These are phyloP conservation scores for Geotrichum australiense DNA, from an alignment of 1,139 yeast genomes.

Conservation along the genomic window DNA sequence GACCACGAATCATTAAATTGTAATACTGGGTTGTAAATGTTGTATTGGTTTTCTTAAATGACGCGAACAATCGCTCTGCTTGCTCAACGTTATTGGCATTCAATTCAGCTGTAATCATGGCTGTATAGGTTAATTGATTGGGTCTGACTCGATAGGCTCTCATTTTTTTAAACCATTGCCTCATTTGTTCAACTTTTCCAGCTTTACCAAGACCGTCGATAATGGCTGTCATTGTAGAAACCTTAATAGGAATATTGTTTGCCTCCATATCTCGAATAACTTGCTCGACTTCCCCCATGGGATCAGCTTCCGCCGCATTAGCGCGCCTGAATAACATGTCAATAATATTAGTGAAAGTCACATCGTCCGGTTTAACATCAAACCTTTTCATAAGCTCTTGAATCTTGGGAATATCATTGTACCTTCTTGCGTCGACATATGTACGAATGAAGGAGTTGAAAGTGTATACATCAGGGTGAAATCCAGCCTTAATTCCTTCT, in stretches of 20 bases:
- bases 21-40: constrained; percentile 43
- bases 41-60: constrained; percentile 38
- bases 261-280: constrained; percentile 42
- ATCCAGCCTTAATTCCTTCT: constrained; percentile 30
- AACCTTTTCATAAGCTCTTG: constrained; percentile 35
- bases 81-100: constrained; percentile 41
- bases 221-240: constrained; percentile 47
- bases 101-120: constrained; percentile 55
- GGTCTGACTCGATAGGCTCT: constrained; percentile 34
- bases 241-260: constrained; percentile 43
- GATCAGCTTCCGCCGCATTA: constrained; percentile 41
- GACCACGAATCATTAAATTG: constrained; percentile 54
- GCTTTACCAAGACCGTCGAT: constrained; percentile 51
- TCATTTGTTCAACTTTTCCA: constrained; percentile 45
- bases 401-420: constrained; percentile 34
- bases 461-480: constrained; percentile 34
- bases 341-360: constrained; percentile 58
- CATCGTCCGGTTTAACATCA: constrained; percentile 52
- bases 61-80: constrained; percentile 46
- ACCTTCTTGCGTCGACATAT: constrained; percentile 30
- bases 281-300: constrained; percentile 37
- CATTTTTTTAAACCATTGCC: constrained; percentile 43
- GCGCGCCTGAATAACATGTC: constrained; percentile 49
- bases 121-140: constrained; percentile 43
- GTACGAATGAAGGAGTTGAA: constrained; percentile 39